Evolutionary conservation across 257 asterid genomes (phyloP).

Genomic region (Solanum lycopersicoides): DNA sequence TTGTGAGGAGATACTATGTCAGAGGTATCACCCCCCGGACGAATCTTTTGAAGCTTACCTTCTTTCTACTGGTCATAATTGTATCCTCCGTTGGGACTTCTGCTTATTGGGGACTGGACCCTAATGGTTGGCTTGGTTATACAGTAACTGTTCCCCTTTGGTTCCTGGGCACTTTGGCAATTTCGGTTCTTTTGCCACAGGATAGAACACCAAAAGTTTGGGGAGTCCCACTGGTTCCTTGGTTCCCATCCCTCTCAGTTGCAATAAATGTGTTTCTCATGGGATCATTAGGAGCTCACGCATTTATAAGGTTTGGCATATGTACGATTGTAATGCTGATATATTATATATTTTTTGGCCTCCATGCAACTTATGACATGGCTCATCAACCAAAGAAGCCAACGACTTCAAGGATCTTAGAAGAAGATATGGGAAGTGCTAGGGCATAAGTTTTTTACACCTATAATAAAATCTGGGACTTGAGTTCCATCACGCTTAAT

Average conservation of each 20-base stretch:
- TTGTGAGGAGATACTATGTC: slow-evolving; percentile 42
- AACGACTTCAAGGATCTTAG: slow-evolving; percentile 2
- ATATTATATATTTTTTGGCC: slow-evolving; percentile 39
- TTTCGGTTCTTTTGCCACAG: slow-evolving; percentile 34
- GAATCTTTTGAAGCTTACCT: slow-evolving; percentile 17
- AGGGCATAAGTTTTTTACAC: background rate
- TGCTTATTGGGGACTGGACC: slow-evolving; percentile 45
- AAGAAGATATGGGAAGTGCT: background rate
- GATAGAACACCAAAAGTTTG: slow-evolving; percentile 32
- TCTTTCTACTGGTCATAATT: slow-evolving; percentile 22
- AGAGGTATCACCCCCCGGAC: slow-evolving; percentile 21
- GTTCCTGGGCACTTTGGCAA: slow-evolving; percentile 38
- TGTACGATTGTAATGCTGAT: slow-evolving; percentile 37
- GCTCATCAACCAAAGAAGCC: slow-evolving; percentile 26
- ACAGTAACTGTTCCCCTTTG: slow-evolving; percentile 31
- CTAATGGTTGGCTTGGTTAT: slow-evolving; percentile 43
- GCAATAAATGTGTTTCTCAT: slow-evolving; percentile 49
- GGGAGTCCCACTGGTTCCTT: slow-evolving; percentile 64
- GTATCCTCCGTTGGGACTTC: slow-evolving; percentile 45
- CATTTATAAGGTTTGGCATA: slow-evolving; percentile 35
- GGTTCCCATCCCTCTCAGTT: slow-evolving; percentile 54
- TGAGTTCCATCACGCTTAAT: background rate
- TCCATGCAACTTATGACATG: slow-evolving; percentile 53
- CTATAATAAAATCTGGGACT: background rate
- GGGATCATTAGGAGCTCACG: slow-evolving; percentile 46